A percentile compares a stretch with the other conserved stretches of the same genome.
These are phyloP conservation scores for Linnemannia elongata DNA, from an alignment of 192 early-diverging fungal genomes.

Conservation along the genomic window DNA sequence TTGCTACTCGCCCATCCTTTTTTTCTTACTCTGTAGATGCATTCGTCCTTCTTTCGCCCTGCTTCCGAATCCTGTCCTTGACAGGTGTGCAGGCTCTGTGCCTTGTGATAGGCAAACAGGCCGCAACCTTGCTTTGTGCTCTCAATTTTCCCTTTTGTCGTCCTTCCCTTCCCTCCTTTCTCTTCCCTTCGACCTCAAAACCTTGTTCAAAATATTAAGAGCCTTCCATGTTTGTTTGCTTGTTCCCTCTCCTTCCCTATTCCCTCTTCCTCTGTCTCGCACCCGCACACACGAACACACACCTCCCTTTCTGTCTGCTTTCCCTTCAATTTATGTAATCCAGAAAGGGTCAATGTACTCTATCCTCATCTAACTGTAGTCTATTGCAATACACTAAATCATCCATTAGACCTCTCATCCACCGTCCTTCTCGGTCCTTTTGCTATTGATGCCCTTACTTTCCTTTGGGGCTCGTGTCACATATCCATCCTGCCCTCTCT, in stretches of 20 bases:
- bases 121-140: neutral
- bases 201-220: neutral
- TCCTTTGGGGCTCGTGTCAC: neutral
- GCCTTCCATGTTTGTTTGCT: neutral
- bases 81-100: conserved; percentile 1
- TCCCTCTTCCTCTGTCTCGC: too few relatives aligned
- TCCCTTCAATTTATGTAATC: conserved; percentile 6
- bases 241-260: too few relatives aligned
- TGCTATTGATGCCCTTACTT: too few relatives aligned
- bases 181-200: neutral
- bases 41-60: neutral
- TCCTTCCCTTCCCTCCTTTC: neutral
- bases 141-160: neutral
- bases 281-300: neutral
- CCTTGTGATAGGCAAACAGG: conserved; percentile 5
- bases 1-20: neutral
- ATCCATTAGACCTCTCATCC: neutral
- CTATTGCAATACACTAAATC: conserved; percentile 2
- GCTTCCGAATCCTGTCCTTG: neutral
- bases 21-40: neutral
- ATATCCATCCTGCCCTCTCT: neutral
- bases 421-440: neutral
- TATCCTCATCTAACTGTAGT: neutral
- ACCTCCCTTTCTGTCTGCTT: neutral
- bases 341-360: neutral